phyloP scores from a whole-genome alignment of 1,139 yeast genomes.

The Saccharomycopsis hybrid region DNA sequence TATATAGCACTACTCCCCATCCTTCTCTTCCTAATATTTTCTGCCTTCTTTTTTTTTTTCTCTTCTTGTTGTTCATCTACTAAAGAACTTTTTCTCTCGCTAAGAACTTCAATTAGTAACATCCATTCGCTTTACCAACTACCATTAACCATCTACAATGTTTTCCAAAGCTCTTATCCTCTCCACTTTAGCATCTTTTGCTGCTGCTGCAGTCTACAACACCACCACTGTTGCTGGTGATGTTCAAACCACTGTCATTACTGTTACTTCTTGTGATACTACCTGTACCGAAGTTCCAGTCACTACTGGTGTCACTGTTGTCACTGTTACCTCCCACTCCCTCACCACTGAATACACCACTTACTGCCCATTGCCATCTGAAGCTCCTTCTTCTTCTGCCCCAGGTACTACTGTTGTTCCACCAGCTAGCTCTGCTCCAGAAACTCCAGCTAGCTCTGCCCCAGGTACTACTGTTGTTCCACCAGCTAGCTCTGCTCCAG shows the following conservation, averaged over 20 bases:
- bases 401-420: conserved; percentile 2
- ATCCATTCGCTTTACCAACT: conserved; percentile 2
- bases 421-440: conserved; percentile 11
- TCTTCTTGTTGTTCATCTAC: background rate
- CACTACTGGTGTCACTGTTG: conserved; percentile 34
- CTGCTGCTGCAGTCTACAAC: conserved; percentile 2
- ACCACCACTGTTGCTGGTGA: conserved; percentile 5
- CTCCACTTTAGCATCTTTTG: conserved; percentile 9
- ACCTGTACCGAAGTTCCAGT: conserved; percentile 27
- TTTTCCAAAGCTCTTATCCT: conserved; percentile 7
- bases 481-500: background rate
- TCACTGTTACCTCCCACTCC: conserved; percentile 31
- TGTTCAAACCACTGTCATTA: conserved; percentile 1
- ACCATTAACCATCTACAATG: background rate
- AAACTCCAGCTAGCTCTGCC: background rate
- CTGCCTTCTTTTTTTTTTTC: background rate
- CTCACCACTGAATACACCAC: conserved; percentile 14
- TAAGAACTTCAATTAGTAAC: background rate
- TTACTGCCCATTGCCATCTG: background rate
- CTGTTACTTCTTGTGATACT: conserved; percentile 21
- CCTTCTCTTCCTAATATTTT: background rate
- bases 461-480: too few species aligned
- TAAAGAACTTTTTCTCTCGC: background rate
- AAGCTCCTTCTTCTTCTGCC: background rate
- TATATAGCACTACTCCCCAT: background rate